Percentiles rank a stretch among this genome's conserved stretches.
Evolutionary conservation across 768 basidiomycete species (phyloP).

Genomic region (Boletus rex-veris): DNA sequence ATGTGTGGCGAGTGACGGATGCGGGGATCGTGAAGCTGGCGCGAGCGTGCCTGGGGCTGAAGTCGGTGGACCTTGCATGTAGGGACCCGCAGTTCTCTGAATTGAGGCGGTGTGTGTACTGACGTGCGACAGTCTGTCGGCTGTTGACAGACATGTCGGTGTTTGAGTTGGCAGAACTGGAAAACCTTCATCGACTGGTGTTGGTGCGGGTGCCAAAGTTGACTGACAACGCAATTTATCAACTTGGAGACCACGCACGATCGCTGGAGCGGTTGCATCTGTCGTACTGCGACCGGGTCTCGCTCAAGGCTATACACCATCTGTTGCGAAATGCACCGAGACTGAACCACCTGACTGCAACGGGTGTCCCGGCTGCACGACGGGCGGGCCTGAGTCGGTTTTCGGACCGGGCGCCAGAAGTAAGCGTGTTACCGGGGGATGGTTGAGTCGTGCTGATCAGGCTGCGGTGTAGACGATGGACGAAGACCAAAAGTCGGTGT

Average conservation of each 20-base stretch:
- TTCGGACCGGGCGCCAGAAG: conserved; percentile 66
- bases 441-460: conserved; percentile 1
- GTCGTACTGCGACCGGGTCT: conserved; percentile 80
- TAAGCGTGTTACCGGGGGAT: conserved; percentile 31
- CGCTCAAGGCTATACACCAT: conserved; percentile 70
- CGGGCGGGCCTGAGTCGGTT: conserved; percentile 70
- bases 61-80: conserved; percentile 88
- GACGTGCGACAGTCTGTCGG: conserved; percentile 60
- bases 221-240: conserved; percentile 79
- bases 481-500: conserved; percentile 62
- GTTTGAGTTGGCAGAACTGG: conserved; percentile 70
- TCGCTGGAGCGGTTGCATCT: conserved; percentile 79
- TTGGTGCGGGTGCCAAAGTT: conserved; percentile 77
- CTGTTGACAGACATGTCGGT: conserved; percentile 83
- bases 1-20: conserved; percentile 80
- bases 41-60: conserved; percentile 65
- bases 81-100: conserved; percentile 31
- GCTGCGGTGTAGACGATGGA: conserved; percentile 50
- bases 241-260: conserved; percentile 68
- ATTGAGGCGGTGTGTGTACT: conserved; percentile 7
- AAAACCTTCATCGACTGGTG: conserved; percentile 69
- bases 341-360: conserved; percentile 73
- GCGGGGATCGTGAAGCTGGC: conserved; percentile 63
- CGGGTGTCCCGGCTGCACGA: conserved; percentile 73
- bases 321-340: conserved; percentile 56